Evolutionary conservation across 2,329 filamentous ascomycete genomes (phyloP).

Genomic region (Aspergillus sp.): DNA sequence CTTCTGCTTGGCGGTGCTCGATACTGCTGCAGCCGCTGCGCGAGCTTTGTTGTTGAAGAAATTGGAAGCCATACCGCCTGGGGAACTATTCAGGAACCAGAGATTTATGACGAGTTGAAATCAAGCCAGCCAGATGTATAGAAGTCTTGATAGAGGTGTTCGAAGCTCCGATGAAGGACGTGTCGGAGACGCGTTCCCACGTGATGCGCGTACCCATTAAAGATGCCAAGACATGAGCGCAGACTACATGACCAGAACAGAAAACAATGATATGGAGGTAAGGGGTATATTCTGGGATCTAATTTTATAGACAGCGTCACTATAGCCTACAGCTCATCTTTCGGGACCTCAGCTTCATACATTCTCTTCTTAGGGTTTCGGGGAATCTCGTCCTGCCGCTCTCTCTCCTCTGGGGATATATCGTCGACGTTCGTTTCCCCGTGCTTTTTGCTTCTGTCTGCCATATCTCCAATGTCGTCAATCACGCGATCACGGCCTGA

Average conservation of each 20-base stretch:
- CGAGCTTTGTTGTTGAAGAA: constrained; percentile 96
- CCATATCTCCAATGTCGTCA: constrained; percentile 36
- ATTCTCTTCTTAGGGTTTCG: constrained; percentile 40
- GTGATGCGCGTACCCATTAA: neutral
- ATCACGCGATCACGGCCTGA: constrained; percentile 29
- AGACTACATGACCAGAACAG: no score
- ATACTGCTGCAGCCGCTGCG: constrained; percentile 60
- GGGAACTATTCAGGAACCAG: neutral
- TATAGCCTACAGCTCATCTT: constrained; percentile 19
- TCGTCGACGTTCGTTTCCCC: constrained; percentile 25
- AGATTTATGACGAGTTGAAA: neutral
- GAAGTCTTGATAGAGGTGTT: neutral
- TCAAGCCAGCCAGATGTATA: neutral
- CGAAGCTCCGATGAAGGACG: neutral
- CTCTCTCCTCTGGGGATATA: constrained; percentile 27
- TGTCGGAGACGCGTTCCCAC: constrained; percentile 1
- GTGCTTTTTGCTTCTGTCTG: constrained; percentile 19
- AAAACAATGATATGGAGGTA: no score
- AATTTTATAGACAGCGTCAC: neutral
- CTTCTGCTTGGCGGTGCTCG: constrained; percentile 62
- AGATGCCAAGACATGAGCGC: constrained; percentile 2
- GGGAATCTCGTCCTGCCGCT: constrained; percentile 30
- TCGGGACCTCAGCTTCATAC: neutral
- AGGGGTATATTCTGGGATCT: neutral
- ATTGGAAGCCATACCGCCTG: constrained; percentile 54